A percentile compares a stretch with the other conserved stretches of the same genome.
Evolutionary conservation across 1,139 yeast species (phyloP).

Genomic region (Ogataea hybrid): DNA sequence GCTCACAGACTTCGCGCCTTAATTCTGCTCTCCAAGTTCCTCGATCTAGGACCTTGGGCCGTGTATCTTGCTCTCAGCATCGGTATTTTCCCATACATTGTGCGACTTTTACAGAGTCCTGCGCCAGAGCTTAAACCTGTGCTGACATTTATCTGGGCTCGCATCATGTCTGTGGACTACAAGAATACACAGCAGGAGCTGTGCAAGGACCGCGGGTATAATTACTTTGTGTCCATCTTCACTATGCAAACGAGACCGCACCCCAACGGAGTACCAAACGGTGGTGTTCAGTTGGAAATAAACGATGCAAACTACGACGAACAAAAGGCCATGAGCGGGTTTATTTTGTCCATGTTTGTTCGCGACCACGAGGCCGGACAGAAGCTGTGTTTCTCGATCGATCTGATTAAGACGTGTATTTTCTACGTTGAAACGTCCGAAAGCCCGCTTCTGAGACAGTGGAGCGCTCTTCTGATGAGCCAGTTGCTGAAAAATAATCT

Average conservation of each 20-base stretch:
- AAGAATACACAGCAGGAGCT: constrained; percentile 89
- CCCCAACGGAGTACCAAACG: constrained; percentile 16
- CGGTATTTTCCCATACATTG: constrained; percentile 94
- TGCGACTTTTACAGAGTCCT: constrained; percentile 87
- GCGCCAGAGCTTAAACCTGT: constrained; percentile 96
- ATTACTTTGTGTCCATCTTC: constrained; percentile 82
- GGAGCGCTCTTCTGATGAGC: constrained; percentile 81
- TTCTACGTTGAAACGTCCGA: constrained; percentile 70
- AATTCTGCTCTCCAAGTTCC: constrained; percentile 75
- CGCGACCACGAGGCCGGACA: constrained; percentile 81
- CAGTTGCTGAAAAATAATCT: constrained; percentile 74
- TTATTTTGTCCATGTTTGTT: constrained; percentile 79
- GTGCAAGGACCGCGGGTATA: constrained; percentile 86
- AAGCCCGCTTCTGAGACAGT: constrained; percentile 82
- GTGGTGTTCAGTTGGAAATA: constrained; percentile 23
- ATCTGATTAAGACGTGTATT: constrained; percentile 66
- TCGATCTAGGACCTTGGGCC: constrained; percentile 98
- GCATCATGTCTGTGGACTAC: constrained; percentile 95
- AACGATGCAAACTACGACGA: constrained; percentile 52
- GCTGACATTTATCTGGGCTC: constrained; percentile 93
- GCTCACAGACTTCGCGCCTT: constrained; percentile 91
- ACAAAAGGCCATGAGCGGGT: constrained; percentile 95
- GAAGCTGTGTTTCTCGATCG: constrained; percentile 71
- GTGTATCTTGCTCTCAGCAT: constrained; percentile 89
- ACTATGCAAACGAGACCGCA: constrained; percentile 32